These are phyloP conservation scores for Hyphopichia homilentoma DNA, from an alignment of 805 yeast genomes.

Conservation along the genomic window DNA sequence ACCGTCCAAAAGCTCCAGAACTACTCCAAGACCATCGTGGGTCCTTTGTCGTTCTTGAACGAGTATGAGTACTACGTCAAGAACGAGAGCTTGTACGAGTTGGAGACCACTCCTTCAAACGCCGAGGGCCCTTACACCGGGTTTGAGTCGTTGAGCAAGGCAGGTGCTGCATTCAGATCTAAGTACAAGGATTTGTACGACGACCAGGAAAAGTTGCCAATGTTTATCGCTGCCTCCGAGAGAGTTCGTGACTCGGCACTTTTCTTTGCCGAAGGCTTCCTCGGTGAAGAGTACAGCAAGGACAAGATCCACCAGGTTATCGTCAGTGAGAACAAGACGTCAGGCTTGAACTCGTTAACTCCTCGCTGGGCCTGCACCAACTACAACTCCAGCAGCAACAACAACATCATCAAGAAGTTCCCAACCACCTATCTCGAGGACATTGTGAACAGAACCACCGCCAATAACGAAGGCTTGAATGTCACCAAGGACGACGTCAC, in stretches of 20 bases:
- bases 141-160: slow-evolving; percentile 33
- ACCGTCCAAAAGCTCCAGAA: slow-evolving; percentile 13
- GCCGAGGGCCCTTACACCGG: slow-evolving; percentile 47
- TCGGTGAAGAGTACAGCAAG: slow-evolving; percentile 35
- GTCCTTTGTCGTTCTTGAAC: slow-evolving; percentile 47
- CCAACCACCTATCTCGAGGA: slow-evolving; percentile 40
- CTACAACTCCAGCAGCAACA: slow-evolving; percentile 20
- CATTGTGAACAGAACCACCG: slow-evolving; percentile 56
- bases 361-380: slow-evolving; percentile 40
- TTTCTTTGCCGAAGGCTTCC: slow-evolving; percentile 53
- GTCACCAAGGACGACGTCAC: slow-evolving; percentile 48
- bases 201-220: slow-evolving; percentile 31
- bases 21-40: slow-evolving; percentile 24
- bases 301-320: slow-evolving; percentile 16
- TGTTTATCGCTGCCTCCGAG: slow-evolving; percentile 48
- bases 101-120: slow-evolving; percentile 46
- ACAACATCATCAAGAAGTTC: slow-evolving; percentile 14
- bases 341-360: slow-evolving; percentile 55
- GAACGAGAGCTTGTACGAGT: slow-evolving; percentile 34
- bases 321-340: slow-evolving; percentile 39
- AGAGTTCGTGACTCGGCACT: slow-evolving; percentile 51
- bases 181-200: slow-evolving; percentile 45
- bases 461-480: slow-evolving; percentile 47
- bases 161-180: slow-evolving; percentile 43
- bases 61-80: slow-evolving; percentile 45